Conservation (phyloP, 306 rosid species). For the Canavalia gladiata region DNA sequence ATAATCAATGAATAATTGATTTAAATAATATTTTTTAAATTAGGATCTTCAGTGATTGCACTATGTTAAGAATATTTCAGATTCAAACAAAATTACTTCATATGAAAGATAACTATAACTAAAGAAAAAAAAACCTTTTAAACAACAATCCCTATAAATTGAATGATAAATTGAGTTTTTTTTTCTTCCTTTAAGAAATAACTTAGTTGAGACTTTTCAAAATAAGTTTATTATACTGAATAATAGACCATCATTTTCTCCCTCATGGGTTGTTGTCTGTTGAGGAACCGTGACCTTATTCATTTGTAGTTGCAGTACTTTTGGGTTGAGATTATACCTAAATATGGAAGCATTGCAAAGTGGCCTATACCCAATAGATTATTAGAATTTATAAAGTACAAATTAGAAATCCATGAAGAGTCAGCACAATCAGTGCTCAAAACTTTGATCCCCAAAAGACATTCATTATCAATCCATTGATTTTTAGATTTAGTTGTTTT, state of each 20-base stretch:
- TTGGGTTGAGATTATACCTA: not conserved
- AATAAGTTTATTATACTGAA: not conserved
- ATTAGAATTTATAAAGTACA: not conserved
- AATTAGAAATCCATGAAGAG: not conserved
- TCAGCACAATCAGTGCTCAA: not conserved
- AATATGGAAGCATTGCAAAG: not conserved
- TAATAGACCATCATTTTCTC: not conserved
- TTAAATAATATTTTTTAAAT: no score
- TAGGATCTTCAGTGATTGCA: no score
- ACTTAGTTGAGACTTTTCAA: not conserved
- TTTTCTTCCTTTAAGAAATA: not conserved
- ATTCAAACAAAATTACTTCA: no score
- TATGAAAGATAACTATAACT: no score
- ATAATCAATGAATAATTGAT: no score
- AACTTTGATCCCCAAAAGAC: not conserved
- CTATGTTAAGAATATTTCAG: no score
- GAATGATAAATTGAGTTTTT: not conserved
- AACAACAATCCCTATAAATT: not conserved
- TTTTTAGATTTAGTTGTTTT: not conserved
- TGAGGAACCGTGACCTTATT: conserved; percentile 13
- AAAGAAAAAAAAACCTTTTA: not conserved
- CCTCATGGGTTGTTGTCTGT: conserved; percentile 7
- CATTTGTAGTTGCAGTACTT: not conserved
- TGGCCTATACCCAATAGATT: not conserved
- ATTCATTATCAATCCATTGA: not conserved